Conservation (phyloP, 441 rosid genomes). For the Croton setiger region DNA sequence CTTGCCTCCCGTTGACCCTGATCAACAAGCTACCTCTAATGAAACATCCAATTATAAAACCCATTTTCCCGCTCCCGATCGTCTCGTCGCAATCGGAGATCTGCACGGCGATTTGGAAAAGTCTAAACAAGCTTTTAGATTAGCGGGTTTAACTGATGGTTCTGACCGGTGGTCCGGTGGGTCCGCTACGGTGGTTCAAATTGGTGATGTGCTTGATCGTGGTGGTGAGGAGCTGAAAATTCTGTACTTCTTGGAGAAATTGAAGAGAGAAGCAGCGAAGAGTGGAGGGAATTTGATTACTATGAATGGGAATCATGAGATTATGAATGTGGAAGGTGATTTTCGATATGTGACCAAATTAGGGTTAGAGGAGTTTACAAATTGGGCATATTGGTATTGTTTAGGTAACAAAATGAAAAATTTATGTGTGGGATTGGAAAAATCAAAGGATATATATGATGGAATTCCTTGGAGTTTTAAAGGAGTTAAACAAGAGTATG, state of each 20-base stretch:
- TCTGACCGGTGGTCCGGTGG: slow-evolving; percentile 69
- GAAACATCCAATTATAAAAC: slow-evolving; percentile 25
- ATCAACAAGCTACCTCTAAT: slow-evolving; percentile 16
- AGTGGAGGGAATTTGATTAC: slow-evolving; percentile 62
- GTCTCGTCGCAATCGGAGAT: slow-evolving; percentile 78
- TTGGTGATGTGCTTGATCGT: slow-evolving; percentile 81
- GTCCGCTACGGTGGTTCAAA: slow-evolving; percentile 61
- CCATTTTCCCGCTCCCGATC: slow-evolving; percentile 41
- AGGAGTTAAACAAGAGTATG: slow-evolving; percentile 37
- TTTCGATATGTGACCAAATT: slow-evolving; percentile 56
- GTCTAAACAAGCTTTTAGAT: slow-evolving; percentile 52
- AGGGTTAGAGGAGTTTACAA: slow-evolving; percentile 60
- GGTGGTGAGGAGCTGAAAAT: slow-evolving; percentile 78
- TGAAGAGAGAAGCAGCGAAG: slow-evolving; percentile 63
- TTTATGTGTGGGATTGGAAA: slow-evolving; percentile 48
- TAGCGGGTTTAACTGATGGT: slow-evolving; percentile 67
- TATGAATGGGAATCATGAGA: slow-evolving; percentile 91
- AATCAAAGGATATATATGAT: slow-evolving; percentile 43
- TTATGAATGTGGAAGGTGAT: slow-evolving; percentile 86
- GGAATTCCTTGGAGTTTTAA: slow-evolving; percentile 58
- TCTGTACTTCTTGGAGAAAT: slow-evolving; percentile 65
- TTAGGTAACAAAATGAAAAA: slow-evolving; percentile 63
- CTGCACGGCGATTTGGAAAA: slow-evolving; percentile 83
- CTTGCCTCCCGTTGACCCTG: slow-evolving; percentile 34
- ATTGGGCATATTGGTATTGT: slow-evolving; percentile 74